phyloP scores from a whole-genome alignment of 1,284 basidiomycete species.

The Butyriboletus appendiculatus region DNA sequence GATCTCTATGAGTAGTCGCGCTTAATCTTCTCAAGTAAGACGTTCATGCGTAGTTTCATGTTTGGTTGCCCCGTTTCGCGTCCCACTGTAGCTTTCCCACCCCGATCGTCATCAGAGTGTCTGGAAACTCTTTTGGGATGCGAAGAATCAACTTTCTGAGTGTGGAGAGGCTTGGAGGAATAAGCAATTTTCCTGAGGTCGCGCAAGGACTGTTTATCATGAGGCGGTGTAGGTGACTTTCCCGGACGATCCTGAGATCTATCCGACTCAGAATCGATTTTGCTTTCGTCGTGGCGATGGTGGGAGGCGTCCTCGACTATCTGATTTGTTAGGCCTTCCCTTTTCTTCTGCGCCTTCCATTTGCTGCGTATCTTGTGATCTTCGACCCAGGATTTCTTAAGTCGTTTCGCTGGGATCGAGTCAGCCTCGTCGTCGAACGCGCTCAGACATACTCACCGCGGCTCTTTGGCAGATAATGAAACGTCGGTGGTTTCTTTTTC shows the following conservation, averaged over 20 bases:
- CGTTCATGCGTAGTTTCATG: constrained; percentile 78
- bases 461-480: constrained; percentile 61
- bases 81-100: constrained; percentile 21
- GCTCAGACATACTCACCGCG: constrained; percentile 48
- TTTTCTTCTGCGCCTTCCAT: constrained; percentile 76
- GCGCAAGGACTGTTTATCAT: constrained; percentile 43
- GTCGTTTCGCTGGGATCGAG: constrained; percentile 57
- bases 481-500: constrained; percentile 64
- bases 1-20: constrained; percentile 42
- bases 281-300: constrained; percentile 10
- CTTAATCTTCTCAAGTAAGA: constrained; percentile 77
- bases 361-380: constrained; percentile 72
- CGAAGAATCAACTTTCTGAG: constrained; percentile 51
- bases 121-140: constrained; percentile 22
- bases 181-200: constrained; percentile 65
- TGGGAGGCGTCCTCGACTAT: constrained; percentile 1
- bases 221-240: constrained; percentile 2
- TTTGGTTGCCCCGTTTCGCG: constrained; percentile 62
- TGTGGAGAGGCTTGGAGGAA: constrained; percentile 55
- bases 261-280: neutral
- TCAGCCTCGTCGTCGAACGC: constrained; percentile 1
- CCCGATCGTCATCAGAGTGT: constrained; percentile 5
- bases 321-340: constrained; percentile 44
- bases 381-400: constrained; percentile 75
- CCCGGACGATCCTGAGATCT: neutral